Base-by-base conservation (phyloP, 108 stramenopile genomes). In the Skeletonema grethae region DNA sequence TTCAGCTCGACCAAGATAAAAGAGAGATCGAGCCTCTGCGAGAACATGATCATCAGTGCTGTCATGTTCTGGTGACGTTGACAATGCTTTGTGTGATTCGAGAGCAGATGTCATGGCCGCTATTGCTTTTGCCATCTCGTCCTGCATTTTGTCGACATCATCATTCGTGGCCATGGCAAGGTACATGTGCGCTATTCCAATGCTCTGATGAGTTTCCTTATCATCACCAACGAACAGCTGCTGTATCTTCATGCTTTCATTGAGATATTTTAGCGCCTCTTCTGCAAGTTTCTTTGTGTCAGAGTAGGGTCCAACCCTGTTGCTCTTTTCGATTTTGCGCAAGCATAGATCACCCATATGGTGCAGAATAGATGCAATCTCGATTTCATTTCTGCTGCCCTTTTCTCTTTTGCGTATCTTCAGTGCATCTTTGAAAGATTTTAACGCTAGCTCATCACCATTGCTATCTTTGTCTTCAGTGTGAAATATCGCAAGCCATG, bases 331-430 rank as follows among this genome's bases (percentile, higher is more conserved):
- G 46, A 80, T 69, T 30, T 63, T 59, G 9, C 71, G 61, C 4
- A 80, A 63, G 43, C 64, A 69, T 28, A 80, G 38, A 31, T 65
- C 30, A 29, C 79, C 79, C 25, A 80, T 67, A 1, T 69, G 53
- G 29, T 69, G 67, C 29, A 73, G 57, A 60, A 63, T 73, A 32
- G 57, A 80, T 24, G 79, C 72, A 8, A 65, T 45, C 30, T 80
- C 68, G 60, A 69, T 41, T 3, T 72, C 71, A 36, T 63, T 71
- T 30, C 53, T 20, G 38, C 67, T 73, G 5, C 61, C 67, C 18
- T 69, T 73, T 7, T 80, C 72, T 39, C 48, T 73, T 69, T 63
- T 67, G 11, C 79, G 67, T 20, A 73, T 80, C 24, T 46, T 29
- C 46, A 80, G 48, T n/a, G 68, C 50, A 24, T 65, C 61, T 38